A percentile compares a stretch with the other conserved stretches of the same genome.
phyloP scores from a whole-genome alignment of 228 moss, liverwort and hornwort genomes.

The Sphagnum fallax region DNA sequence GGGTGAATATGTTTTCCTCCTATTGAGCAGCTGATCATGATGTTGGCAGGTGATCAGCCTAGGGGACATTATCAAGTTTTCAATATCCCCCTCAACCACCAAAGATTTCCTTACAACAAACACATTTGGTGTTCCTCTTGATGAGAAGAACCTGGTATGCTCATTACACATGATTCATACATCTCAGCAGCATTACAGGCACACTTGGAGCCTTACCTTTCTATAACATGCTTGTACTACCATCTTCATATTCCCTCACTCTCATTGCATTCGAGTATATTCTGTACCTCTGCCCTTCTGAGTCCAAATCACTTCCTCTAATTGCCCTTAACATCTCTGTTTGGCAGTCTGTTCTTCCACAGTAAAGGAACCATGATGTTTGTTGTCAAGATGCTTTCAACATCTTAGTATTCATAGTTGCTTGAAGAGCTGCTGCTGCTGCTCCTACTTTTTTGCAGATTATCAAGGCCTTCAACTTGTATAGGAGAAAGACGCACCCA shows the following conservation, averaged over 20 bases:
- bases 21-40: neutral
- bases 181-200: neutral
- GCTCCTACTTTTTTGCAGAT: constrained; percentile 32
- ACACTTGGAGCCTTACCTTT: neutral
- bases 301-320: no score
- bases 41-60: constrained; percentile 75
- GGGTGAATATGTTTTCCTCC: neutral
- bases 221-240: no score
- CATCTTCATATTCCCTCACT: no score
- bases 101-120: constrained; percentile 87
- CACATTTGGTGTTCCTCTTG: constrained; percentile 71
- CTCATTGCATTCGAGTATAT: no score
- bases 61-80: constrained; percentile 86
- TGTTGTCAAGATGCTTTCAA: no score
- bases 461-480: constrained; percentile 80
- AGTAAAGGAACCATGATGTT: no score
- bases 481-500: constrained; percentile 74
- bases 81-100: constrained; percentile 69
- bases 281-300: no score
- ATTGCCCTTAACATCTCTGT: no score
- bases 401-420: no score
- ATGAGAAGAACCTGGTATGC: constrained; percentile 74
- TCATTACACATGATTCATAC: neutral
- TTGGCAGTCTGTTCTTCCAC: no score
- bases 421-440: no score